Base-by-base conservation (phyloP, 2,329 filamentous ascomycete genomes). In the Colletotrichum lindemuthianum region DNA sequence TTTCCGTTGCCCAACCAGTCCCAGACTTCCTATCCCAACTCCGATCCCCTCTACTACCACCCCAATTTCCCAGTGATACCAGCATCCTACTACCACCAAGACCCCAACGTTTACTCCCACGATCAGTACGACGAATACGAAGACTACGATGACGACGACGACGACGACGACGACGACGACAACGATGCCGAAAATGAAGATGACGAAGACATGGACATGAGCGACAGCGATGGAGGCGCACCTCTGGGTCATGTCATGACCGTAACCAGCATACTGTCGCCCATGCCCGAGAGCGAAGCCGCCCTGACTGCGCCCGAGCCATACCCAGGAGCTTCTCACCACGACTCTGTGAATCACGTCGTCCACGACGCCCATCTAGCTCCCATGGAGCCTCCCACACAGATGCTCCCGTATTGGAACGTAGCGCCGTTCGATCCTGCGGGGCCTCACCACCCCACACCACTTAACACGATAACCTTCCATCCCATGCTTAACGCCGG, bases 141-240 rank as follows among this genome's bases (percentile, higher is more conserved):
- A 15, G 61, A 63, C 32, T 66, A 66, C 33, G 60, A 53, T 47
- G 51, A 60, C 33, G 48, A 60, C 40, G 55, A 63, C 7, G 51
- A 61, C 34, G 59, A 60, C 32, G 60, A 58, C 15, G 54, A 63
- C 9, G 50, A 61, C 24, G 63, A 60, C 33, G 60, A 59, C 16
- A 44, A 60, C 15, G 47, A 65, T n/a, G 50, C 15, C 24, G 55
- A 53, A 41, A 58, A 60, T 44, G 63, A 70, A 51, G 48, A 68
- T 12, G 64, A 68, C 16, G 60, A 68, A 36, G 71, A 73, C 37
- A 60, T 73, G 39, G 72, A 72, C 40, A 74, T 78, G 74, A 76
- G 72, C 69, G 76, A 77, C 24, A 72, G 70, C 58, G 75, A 78
- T 57, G 73, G 74, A 34, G 75, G 76, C 48, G 74, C 69, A 53